phyloP scores from a whole-genome alignment of 129 eudicot species.

The Erigeron canadensis region DNA sequence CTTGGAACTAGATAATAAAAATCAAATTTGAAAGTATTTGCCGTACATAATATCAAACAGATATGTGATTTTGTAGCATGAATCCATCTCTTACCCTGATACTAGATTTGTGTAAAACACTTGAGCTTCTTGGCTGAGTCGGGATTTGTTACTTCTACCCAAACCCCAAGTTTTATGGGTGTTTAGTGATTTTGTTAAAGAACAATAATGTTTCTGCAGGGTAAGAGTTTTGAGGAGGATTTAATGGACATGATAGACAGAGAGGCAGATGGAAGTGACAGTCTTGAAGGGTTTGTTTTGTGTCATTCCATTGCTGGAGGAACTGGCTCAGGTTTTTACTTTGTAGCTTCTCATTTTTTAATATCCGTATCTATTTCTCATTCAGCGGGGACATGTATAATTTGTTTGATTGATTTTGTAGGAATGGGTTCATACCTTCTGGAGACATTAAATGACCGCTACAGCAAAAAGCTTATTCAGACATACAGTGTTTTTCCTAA shows the following conservation, averaged over 20 bases:
- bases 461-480: slow-evolving; percentile 96
- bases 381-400: not conserved
- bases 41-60: not conserved
- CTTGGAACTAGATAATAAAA: not conserved
- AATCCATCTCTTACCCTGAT: slow-evolving; percentile 1
- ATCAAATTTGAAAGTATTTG: not conserved
- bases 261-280: slow-evolving; percentile 99
- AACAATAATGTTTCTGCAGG: slow-evolving; percentile 43
- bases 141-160: not conserved
- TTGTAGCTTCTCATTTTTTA: not conserved
- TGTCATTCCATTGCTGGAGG: slow-evolving; percentile 99
- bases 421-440: slow-evolving; percentile 95
- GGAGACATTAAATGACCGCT: slow-evolving; percentile 91
- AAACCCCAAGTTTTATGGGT: not conserved
- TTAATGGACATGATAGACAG: slow-evolving; percentile 99
- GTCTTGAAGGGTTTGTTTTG: slow-evolving; percentile 97
- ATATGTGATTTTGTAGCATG: not conserved
- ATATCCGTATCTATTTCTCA: not conserved
- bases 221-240: slow-evolving; percentile 93
- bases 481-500: slow-evolving; percentile 97
- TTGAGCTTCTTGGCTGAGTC: not conserved
- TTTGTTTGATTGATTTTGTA: slow-evolving; percentile 18
- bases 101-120: not conserved
- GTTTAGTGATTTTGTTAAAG: slow-evolving; percentile 2
- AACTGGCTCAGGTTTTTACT: slow-evolving; percentile 86